phyloP scores from a whole-genome alignment of 1,284 basidiomycete genomes.

The Ceratorhiza oryzae-sativae region DNA sequence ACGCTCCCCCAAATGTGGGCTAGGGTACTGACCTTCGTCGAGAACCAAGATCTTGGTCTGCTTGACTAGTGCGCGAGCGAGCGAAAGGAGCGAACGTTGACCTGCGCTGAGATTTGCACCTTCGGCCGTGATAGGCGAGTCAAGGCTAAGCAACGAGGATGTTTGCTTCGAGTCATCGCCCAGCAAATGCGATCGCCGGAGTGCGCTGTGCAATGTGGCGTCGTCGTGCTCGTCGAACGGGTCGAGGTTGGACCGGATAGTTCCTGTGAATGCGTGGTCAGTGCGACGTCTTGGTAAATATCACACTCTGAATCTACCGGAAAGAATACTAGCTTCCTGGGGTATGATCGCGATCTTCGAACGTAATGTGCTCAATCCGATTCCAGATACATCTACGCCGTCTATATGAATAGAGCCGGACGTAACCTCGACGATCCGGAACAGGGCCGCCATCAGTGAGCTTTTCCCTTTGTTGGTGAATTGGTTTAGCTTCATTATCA shows the following conservation, averaged over 20 bases:
- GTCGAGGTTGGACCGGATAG: slow-evolving; percentile 71
- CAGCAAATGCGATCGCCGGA: slow-evolving; percentile 65
- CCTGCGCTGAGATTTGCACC: slow-evolving; percentile 70
- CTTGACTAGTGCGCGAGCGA: slow-evolving; percentile 73
- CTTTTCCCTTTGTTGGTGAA: slow-evolving; percentile 61
- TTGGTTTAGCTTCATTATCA: no score
- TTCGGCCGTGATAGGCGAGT: slow-evolving; percentile 68
- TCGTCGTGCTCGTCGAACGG: slow-evolving; percentile 69
- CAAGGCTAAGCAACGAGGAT: slow-evolving; percentile 57
- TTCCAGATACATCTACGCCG: slow-evolving; percentile 57
- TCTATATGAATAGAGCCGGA: slow-evolving; percentile 54
- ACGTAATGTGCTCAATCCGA: slow-evolving; percentile 49
- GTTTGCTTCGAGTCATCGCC: slow-evolving; percentile 37
- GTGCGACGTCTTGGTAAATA: not conserved
- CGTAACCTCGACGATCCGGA: slow-evolving; percentile 55
- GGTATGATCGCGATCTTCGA: slow-evolving; percentile 62
- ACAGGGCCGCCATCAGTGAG: slow-evolving; percentile 60
- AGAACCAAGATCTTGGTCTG: slow-evolving; percentile 52
- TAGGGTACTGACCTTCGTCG: slow-evolving; percentile 51
- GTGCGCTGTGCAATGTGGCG: slow-evolving; percentile 65
- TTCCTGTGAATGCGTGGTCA: slow-evolving; percentile 54
- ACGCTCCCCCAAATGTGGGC: not conserved
- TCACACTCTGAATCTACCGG: slow-evolving; percentile 49
- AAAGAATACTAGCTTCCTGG: slow-evolving; percentile 64
- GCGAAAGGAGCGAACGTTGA: slow-evolving; percentile 69